A percentile compares a stretch with the other conserved stretches of the same genome.
Conservation (phyloP, 768 basidiomycete genomes). For the Lactarius indigo region DNA sequence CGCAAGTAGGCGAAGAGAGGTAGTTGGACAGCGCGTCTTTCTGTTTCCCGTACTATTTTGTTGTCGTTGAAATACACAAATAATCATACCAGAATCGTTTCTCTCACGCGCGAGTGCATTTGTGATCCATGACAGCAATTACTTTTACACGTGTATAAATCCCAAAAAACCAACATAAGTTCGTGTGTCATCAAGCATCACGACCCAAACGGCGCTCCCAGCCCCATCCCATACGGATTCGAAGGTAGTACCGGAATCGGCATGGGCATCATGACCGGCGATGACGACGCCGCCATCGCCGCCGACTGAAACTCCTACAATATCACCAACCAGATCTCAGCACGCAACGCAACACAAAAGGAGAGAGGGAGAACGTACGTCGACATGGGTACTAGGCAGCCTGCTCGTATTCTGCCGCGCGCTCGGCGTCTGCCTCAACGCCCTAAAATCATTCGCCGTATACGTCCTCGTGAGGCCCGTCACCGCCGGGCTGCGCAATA, state of each 20-base stretch:
- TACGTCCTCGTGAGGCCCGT: constrained; percentile 84
- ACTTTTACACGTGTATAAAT: background rate
- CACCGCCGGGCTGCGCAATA: constrained; percentile 66
- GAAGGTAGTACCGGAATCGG: constrained; percentile 4
- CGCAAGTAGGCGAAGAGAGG: too few species aligned
- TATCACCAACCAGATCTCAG: too few species aligned
- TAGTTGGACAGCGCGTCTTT: too few species aligned
- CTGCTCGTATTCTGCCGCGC: constrained; percentile 82
- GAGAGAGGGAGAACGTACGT: constrained; percentile 42
- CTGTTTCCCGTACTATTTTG: background rate
- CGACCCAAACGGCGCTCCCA: constrained; percentile 17
- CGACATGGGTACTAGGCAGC: constrained; percentile 81
- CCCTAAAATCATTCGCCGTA: constrained; percentile 74
- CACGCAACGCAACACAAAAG: too few species aligned
- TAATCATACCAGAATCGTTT: background rate
- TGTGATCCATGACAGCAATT: too few species aligned
- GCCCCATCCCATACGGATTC: constrained; percentile 21
- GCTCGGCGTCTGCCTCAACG: constrained; percentile 62
- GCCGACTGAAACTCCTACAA: constrained; percentile 18
- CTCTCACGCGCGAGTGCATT: background rate
- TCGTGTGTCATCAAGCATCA: background rate
- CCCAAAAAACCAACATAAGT: background rate
- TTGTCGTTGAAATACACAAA: background rate
- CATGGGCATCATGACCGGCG: constrained; percentile 16
- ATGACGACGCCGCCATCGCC: constrained; percentile 1